Conservation (phyloP, 2,329 filamentous ascomycete genomes). For the Cryphonectria nitschkei region DNA sequence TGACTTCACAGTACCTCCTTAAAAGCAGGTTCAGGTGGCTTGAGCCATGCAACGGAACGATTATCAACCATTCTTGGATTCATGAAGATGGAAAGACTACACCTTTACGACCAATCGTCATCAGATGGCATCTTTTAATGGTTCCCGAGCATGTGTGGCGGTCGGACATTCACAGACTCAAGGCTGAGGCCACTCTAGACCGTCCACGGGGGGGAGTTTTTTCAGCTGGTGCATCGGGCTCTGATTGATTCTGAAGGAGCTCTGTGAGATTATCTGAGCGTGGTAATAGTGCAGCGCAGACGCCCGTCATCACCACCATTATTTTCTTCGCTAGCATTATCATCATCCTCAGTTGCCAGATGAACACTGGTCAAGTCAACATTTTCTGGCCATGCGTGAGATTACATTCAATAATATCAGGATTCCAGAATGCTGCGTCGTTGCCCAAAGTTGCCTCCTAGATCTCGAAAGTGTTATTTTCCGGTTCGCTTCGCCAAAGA, state of each 20-base stretch:
- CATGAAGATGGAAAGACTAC: background rate
- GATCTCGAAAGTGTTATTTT: too few species aligned
- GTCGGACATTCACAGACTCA: background rate
- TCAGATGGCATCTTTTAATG: background rate
- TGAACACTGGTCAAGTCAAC: too few species aligned
- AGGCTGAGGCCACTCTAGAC: background rate
- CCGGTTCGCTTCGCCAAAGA: too few species aligned
- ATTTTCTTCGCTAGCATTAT: too few species aligned
- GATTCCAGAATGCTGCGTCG: too few species aligned
- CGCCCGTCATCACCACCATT: too few species aligned
- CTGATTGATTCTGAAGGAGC: background rate
- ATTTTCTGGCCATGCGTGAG: too few species aligned
- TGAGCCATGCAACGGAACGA: constrained; percentile 1
- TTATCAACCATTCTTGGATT: background rate
- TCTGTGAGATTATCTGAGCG: background rate
- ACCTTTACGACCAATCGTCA: background rate
- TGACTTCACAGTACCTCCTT: background rate
- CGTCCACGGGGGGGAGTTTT: background rate
- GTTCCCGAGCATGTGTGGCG: background rate
- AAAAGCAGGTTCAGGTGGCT: background rate
- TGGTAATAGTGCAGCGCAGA: background rate
- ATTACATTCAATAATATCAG: too few species aligned
- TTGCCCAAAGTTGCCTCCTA: too few species aligned
- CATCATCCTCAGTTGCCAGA: too few species aligned
- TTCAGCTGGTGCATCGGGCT: background rate